These are phyloP conservation scores for Kodamaea arcana DNA, from an alignment of 1,139 yeast genomes.

Conservation along the genomic window DNA sequence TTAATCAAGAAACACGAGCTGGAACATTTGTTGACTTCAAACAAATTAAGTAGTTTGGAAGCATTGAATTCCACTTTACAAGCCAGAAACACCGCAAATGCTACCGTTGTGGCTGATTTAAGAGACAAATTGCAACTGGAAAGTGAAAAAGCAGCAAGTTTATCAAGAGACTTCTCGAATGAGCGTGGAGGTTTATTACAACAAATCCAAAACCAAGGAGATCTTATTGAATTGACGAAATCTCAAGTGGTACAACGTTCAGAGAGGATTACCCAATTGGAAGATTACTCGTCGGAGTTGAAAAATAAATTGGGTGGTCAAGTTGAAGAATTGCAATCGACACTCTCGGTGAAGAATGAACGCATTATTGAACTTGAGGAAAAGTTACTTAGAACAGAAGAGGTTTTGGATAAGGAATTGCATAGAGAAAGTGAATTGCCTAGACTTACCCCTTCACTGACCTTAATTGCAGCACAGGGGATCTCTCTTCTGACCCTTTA, in stretches of 20 bases:
- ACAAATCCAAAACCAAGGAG: slow-evolving; percentile 63
- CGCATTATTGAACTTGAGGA: slow-evolving; percentile 31
- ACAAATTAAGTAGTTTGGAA: slow-evolving; percentile 26
- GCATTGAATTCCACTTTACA: slow-evolving; percentile 15
- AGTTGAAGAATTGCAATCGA: slow-evolving; percentile 19
- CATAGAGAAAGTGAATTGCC: slow-evolving; percentile 28
- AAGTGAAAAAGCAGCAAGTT: slow-evolving; percentile 21
- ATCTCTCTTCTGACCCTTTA: slow-evolving; percentile 66
- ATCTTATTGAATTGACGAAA: slow-evolving; percentile 57
- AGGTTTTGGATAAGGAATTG: slow-evolving; percentile 38
- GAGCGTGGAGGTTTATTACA: slow-evolving; percentile 42
- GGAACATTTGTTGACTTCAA: slow-evolving; percentile 29
- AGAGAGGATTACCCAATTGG: slow-evolving; percentile 46
- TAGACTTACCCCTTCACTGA: slow-evolving; percentile 33
- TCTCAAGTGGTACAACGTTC: slow-evolving; percentile 44
- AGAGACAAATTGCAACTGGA: slow-evolving; percentile 44
- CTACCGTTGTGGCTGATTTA: slow-evolving; percentile 23
- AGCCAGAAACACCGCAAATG: slow-evolving; percentile 13
- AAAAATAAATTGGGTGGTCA: slow-evolving; percentile 33
- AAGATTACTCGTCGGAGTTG: slow-evolving; percentile 40
- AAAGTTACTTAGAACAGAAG: slow-evolving; percentile 37
- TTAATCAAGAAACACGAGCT: slow-evolving; percentile 38
- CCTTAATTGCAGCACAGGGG: slow-evolving; percentile 48
- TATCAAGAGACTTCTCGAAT: slow-evolving; percentile 1
- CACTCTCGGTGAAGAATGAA: slow-evolving; percentile 30